These are phyloP conservation scores for Wickerhamiella australiensis DNA, from an alignment of 805 yeast genomes.

Conservation along the genomic window DNA sequence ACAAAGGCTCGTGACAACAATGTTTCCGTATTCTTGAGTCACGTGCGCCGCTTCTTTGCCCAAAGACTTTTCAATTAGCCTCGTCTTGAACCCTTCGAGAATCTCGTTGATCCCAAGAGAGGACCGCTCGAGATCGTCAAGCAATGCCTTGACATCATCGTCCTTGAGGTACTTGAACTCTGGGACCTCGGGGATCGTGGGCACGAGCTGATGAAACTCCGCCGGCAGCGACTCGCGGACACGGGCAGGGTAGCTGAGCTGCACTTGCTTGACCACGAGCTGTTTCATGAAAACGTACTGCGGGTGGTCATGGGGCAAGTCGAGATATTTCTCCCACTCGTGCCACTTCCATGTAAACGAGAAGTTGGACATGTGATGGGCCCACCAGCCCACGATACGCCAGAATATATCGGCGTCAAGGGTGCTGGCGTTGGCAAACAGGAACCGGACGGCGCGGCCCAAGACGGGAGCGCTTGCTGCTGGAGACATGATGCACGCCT, in stretches of 20 bases:
- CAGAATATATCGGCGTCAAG: slow-evolving; percentile 67
- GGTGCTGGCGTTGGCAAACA: slow-evolving; percentile 53
- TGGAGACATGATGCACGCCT: slow-evolving; percentile 74
- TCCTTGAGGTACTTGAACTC: slow-evolving; percentile 32
- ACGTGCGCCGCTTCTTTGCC: slow-evolving; percentile 29
- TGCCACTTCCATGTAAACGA: slow-evolving; percentile 97
- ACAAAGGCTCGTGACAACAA: slow-evolving; percentile 59
- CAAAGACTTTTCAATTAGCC: slow-evolving; percentile 23
- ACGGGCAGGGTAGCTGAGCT: slow-evolving; percentile 63
- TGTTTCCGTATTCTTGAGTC: slow-evolving; percentile 41
- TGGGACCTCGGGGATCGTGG: slow-evolving; percentile 27
- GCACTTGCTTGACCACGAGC: slow-evolving; percentile 68
- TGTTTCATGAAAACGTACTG: slow-evolving; percentile 60
- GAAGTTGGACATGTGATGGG: slow-evolving; percentile 85
- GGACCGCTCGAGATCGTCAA: slow-evolving; percentile 25
- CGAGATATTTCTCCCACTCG: slow-evolving; percentile 59
- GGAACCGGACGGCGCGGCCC: slow-evolving; percentile 79
- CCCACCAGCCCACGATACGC: slow-evolving; percentile 78
- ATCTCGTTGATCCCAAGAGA: slow-evolving; percentile 26
- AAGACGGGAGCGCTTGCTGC: slow-evolving; percentile 83
- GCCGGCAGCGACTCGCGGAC: slow-evolving; percentile 58
- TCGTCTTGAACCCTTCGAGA: slow-evolving; percentile 24
- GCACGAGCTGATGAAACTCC: slow-evolving; percentile 38
- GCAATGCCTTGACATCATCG: slow-evolving; percentile 30
- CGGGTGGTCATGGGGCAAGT: slow-evolving; percentile 50